Evolutionary conservation across 495 filamentous ascomycete species (phyloP).

Genomic region (Podospora pseudopauciseta): DNA sequence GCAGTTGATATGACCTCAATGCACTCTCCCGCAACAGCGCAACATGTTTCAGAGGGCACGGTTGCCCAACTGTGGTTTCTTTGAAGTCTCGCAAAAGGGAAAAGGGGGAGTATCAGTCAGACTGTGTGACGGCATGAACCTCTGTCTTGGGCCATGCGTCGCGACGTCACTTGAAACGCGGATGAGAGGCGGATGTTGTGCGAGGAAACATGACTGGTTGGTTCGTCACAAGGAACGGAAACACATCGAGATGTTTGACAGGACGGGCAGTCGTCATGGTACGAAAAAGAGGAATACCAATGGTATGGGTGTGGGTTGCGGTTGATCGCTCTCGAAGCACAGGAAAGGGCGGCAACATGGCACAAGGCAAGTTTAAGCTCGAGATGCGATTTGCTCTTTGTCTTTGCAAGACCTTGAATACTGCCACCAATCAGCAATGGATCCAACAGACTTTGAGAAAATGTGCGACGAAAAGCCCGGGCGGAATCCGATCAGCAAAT

Average conservation of each 20-base stretch:
- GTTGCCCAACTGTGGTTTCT: background rate
- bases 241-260: background rate
- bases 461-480: background rate
- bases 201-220: background rate
- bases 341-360: background rate
- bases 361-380: background rate
- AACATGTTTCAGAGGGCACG: background rate
- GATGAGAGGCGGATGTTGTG: background rate
- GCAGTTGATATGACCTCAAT: background rate
- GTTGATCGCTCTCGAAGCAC: background rate
- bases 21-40: background rate
- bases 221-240: background rate
- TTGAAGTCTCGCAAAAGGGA: background rate
- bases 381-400: background rate
- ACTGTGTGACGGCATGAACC: background rate
- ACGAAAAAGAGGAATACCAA: background rate
- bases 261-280: too few species aligned
- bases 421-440: background rate
- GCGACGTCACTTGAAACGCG: slow-evolving; percentile 6
- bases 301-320: background rate
- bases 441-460: background rate
- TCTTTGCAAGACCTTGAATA: background rate
- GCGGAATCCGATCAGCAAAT: background rate
- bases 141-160: slow-evolving; percentile 1
- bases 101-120: background rate